Base-by-base conservation (phyloP, 2,329 filamentous ascomycete genomes). In the Penicillium sp. region DNA sequence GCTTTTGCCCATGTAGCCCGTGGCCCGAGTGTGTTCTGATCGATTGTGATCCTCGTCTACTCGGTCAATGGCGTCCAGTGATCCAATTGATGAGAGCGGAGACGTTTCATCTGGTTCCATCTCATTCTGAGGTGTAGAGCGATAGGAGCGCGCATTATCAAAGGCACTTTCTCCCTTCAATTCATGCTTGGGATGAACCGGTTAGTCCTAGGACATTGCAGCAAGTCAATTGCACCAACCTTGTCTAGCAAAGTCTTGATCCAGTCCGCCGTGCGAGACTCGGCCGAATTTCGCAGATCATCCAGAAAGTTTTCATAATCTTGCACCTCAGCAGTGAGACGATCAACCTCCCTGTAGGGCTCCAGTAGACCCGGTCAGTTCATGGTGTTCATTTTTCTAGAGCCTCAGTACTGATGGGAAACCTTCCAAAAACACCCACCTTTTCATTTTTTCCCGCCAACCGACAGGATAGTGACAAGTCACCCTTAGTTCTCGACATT, bases 1-100 rank as follows among this genome's bases (percentile, higher is more conserved):
- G 45, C 74, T 75, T 51, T 77, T 77, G 6, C 75, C 75, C 64
- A 75, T 70, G 53, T 72, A 77, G 1, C 74, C 73, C 1, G 71
- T 76, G 3, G 70, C 67, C 47, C 70, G 62, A 4, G 69, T 65
- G 43, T 64, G 56, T 49, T 71, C 66, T 39, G 60, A 67, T 44
- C 71, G 67, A 36, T 74, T 73, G 33, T 74, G 65, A 44, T 78
- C 75, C 57, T 77, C 74, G 31, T 76, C 70, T 8, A 76, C 70
- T 28, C 71, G 67, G 57, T 77, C 75, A 31, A 76, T 72, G 2
- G 72, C 72, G 23, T 76, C 73, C 36, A 75, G 65, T 2, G 75
- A 77, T 4, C 75, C 75, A 43, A 72, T 69, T 4, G 67, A 70
- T 12, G 69, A 72, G 31, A 65, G 57, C 2, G 65, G 64, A n/a